These are phyloP conservation scores for Ramichloridium luteum DNA, from an alignment of 2,329 filamentous ascomycete genomes.

Conservation along the genomic window DNA sequence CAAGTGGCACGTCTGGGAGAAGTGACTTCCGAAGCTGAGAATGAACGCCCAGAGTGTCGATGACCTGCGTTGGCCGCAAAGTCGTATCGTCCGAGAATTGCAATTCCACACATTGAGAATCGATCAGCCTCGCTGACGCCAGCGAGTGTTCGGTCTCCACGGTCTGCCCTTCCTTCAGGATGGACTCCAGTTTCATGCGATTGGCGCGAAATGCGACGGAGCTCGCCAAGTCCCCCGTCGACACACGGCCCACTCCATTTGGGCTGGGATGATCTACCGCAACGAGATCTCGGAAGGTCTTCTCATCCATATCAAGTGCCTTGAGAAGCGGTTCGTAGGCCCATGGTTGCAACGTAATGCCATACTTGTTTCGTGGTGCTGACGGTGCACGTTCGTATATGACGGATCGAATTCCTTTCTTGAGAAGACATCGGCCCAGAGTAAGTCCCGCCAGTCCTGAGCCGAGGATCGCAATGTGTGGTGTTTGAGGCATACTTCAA, in stretches of 20 bases:
- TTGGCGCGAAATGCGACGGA: conserved; percentile 25
- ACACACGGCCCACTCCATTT: conserved; percentile 19
- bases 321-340: conserved; percentile 25
- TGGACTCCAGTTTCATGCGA: conserved; percentile 24
- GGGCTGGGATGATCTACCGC: conserved; percentile 22
- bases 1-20: conserved; percentile 15
- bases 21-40: conserved; percentile 23
- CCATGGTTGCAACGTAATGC: conserved; percentile 27
- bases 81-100: conserved; percentile 5
- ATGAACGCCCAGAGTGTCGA: conserved; percentile 25
- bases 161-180: conserved; percentile 27
- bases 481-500: no score
- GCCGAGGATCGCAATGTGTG: conserved; percentile 31
- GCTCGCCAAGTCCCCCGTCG: background rate
- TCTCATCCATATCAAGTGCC: conserved; percentile 23
- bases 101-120: no score
- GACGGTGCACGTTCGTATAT: conserved; percentile 25
- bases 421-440: conserved; percentile 25
- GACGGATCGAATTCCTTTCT: conserved; percentile 22
- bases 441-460: conserved; percentile 35
- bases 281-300: conserved; percentile 20
- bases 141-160: conserved; percentile 25
- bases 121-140: no score
- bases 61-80: conserved; percentile 4
- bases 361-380: conserved; percentile 25